A percentile compares a stretch with the other conserved stretches of the same genome.
Evolutionary conservation across 192 early-diverging fungal species (phyloP).

Genomic region (Pilaira anomala): DNA sequence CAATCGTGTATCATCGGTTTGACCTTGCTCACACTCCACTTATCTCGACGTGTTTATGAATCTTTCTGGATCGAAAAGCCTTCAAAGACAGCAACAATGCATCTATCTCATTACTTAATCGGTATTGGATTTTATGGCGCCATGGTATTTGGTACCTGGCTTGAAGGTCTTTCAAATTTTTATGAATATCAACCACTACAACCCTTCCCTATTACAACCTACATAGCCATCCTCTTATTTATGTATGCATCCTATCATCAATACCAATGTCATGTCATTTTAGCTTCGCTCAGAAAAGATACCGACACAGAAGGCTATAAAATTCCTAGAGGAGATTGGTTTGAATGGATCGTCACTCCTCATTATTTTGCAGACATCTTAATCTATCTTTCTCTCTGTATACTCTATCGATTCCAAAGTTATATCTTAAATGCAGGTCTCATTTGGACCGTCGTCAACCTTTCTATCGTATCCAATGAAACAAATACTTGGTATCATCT

Average conservation of each 20-base stretch:
- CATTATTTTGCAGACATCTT: conserved; percentile 75
- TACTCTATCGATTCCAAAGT: conserved; percentile 42
- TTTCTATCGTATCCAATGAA: conserved; percentile 60
- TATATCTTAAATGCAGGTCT: conserved; percentile 40
- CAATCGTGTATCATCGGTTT: conserved; percentile 27
- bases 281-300: conserved; percentile 53
- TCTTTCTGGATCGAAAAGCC: conserved; percentile 45
- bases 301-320: conserved; percentile 37
- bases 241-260: conserved; percentile 63
- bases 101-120: conserved; percentile 58
- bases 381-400: conserved; percentile 56
- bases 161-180: conserved; percentile 31
- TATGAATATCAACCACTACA: not conserved
- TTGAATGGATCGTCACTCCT: conserved; percentile 56
- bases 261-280: conserved; percentile 58
- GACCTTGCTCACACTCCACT: conserved; percentile 39
- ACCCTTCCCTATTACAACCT: conserved; percentile 8
- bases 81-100: conserved; percentile 45
- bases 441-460: conserved; percentile 61
- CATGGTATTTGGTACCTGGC: conserved; percentile 48
- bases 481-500: conserved; percentile 66
- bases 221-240: conserved; percentile 42
- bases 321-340: conserved; percentile 68
- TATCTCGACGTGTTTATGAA: conserved; percentile 46
- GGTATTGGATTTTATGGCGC: conserved; percentile 64